Percentiles rank a stretch among this genome's conserved stretches.
These are phyloP conservation scores for Pythium dissimile DNA, from an alignment of 352 stramenopile genomes.

Conservation along the genomic window DNA sequence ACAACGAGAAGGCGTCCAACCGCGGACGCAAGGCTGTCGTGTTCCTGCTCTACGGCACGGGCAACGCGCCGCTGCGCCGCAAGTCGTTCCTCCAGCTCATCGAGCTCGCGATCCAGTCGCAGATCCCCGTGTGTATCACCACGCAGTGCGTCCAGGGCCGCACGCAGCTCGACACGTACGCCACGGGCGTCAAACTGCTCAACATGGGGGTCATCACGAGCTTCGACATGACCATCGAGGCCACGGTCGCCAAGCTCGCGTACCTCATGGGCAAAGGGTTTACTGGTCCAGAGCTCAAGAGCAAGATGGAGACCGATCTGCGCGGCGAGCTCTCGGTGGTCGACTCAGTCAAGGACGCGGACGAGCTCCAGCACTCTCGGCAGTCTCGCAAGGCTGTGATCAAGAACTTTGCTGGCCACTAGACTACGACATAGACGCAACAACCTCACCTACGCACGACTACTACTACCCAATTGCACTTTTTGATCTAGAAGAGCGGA, in stretches of 20 bases:
- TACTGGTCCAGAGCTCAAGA: slow-evolving; percentile 52
- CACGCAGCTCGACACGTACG: slow-evolving; percentile 93
- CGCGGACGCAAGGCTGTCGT: slow-evolving; percentile 65
- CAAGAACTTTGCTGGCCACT: slow-evolving; percentile 73
- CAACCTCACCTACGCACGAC: no score
- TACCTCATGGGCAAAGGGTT: slow-evolving; percentile 94
- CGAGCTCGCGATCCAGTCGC: slow-evolving; percentile 59
- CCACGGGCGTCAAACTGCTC: slow-evolving; percentile 87
- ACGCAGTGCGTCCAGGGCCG: slow-evolving; percentile 93
- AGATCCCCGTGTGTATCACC: slow-evolving; percentile 91
- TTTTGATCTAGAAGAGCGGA: background rate
- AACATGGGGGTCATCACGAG: slow-evolving; percentile 93
- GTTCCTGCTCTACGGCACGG: slow-evolving; percentile 95
- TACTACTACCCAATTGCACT: no score
- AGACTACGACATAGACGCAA: slow-evolving; percentile 7
- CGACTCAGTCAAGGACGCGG: slow-evolving; percentile 53
- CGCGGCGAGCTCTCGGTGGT: slow-evolving; percentile 79
- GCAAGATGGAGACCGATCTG: slow-evolving; percentile 82
- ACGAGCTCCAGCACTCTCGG: slow-evolving; percentile 56
- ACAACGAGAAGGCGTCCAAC: slow-evolving; percentile 37
- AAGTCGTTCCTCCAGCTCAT: slow-evolving; percentile 88
- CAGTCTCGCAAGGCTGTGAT: slow-evolving; percentile 77
- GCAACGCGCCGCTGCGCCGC: slow-evolving; percentile 91
- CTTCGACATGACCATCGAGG: slow-evolving; percentile 96
- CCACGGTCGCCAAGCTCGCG: slow-evolving; percentile 90